Base-by-base conservation (phyloP, 208 protist genomes). In the Porcisia deanei region DNA sequence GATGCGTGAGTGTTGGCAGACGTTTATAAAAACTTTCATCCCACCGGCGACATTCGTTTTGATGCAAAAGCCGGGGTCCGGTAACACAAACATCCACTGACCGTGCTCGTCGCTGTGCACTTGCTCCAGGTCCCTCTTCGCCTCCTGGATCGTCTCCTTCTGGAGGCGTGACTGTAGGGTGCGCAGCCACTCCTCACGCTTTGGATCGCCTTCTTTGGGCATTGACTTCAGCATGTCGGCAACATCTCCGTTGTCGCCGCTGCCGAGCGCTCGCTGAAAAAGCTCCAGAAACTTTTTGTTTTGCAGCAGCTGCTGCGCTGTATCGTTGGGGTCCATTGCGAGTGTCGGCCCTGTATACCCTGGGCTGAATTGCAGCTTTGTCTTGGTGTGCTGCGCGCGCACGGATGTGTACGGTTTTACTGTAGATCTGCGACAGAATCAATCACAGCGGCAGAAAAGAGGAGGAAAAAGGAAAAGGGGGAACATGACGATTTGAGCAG, bases 21-120 rank as follows among this genome's bases (percentile, higher is more conserved):
- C 82, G 84, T 98, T 98, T 53, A 98, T 88, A 80, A 98, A 98
- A 2, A 98, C 83, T 81, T 98, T 97, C 20, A 77, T 72, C 0
- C 89, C 92, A 30, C 90, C 88, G 3, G 75, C 67, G 4, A 85
- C 79, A 45, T 66, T 83, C 64, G 91, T 95, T 76, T 97, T 98
- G 58, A 98, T 88, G 75, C 92, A 95, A 76, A 97, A 97, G 16
- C 90, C 91, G 4, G 93, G 90, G 25, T 87, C 75, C 1, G 92
- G 94, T 14, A 97, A 53, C 22, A 97, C 82, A 71, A 89, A 96
- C 89, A 94, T 94, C 91, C 94, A 97, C 81, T 95, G 87, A 37
- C 94, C 94, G 59, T 97, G 79, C 70, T 96, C 90, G 75, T 98
- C 93, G 54, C 81, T 93, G 64, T 96, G 89, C 12, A 97, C 85